Evolutionary conservation across 208 protist species (phyloP).

Genomic region (Balamuthia mandrillaris): DNA sequence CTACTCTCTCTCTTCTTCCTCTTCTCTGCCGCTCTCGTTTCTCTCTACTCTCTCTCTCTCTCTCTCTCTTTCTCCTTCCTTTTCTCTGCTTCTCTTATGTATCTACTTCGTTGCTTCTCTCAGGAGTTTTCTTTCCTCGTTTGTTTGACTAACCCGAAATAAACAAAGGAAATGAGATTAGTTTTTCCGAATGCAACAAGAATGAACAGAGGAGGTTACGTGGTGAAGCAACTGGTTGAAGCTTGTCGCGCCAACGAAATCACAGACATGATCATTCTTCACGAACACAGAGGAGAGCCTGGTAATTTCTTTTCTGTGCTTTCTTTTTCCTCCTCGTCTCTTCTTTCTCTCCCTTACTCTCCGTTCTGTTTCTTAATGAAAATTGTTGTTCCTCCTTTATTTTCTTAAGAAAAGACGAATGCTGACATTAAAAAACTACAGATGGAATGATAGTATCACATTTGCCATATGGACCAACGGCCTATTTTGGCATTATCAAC

Average conservation of each 20-base stretch:
- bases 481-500: slow-evolving; percentile 95
- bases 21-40: too few species aligned
- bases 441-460: slow-evolving; percentile 95
- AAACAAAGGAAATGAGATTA: slow-evolving; percentile 89
- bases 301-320: slow-evolving; percentile 39
- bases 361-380: neutral
- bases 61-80: too few species aligned
- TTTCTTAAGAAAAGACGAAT: neutral
- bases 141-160: neutral
- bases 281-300: slow-evolving; percentile 96
- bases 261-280: slow-evolving; percentile 97
- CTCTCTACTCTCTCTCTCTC: too few species aligned
- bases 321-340: neutral
- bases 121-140: too few species aligned
- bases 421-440: neutral
- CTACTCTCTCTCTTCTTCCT: too few species aligned
- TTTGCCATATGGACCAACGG: slow-evolving; percentile 97
- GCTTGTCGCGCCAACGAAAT: slow-evolving; percentile 85
- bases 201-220: slow-evolving; percentile 94
- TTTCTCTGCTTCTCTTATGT: too few species aligned
- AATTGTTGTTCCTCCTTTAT: neutral
- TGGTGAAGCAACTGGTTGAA: slow-evolving; percentile 90
- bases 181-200: slow-evolving; percentile 96
- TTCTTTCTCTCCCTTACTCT: neutral
- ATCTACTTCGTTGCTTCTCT: too few species aligned